phyloP scores from a whole-genome alignment of 257 asterid species.

The Lavandula angustifolia region DNA sequence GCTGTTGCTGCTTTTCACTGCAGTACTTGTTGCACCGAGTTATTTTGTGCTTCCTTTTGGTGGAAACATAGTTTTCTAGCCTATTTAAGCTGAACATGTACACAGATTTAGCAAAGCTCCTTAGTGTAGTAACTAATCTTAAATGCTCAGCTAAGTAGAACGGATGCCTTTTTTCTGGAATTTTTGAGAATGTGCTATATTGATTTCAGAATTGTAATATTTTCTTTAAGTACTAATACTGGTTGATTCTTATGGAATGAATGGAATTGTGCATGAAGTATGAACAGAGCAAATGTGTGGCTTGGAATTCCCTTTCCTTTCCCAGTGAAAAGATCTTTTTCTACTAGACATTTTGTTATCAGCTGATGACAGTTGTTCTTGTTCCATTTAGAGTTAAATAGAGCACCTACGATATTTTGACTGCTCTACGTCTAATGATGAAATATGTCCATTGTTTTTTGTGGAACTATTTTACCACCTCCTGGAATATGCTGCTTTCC shows the following conservation, averaged over 20 bases:
- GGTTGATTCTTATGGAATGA: neutral
- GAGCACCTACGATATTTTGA: slow-evolving; percentile 1
- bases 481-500: slow-evolving; percentile 12
- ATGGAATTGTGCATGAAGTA: slow-evolving; percentile 2
- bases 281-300: slow-evolving; percentile 4
- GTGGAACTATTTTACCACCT: neutral
- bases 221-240: neutral
- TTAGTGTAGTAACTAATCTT: neutral
- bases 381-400: slow-evolving; percentile 4
- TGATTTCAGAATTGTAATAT: neutral
- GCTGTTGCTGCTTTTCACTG: slow-evolving; percentile 7
- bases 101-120: neutral
- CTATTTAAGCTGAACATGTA: neutral
- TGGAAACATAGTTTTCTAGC: neutral
- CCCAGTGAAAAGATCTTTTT: neutral
- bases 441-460: neutral
- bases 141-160: neutral
- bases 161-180: neutral
- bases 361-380: neutral
- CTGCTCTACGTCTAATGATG: neutral
- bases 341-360: neutral
- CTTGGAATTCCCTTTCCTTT: slow-evolving; percentile 1
- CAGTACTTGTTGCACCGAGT: neutral
- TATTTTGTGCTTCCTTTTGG: neutral
- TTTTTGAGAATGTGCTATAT: neutral